Percentiles rank a stretch among this genome's conserved stretches.
Evolutionary conservation across 2,329 filamentous ascomycete species (phyloP).

Genomic region (Huntiella moniliformis): DNA sequence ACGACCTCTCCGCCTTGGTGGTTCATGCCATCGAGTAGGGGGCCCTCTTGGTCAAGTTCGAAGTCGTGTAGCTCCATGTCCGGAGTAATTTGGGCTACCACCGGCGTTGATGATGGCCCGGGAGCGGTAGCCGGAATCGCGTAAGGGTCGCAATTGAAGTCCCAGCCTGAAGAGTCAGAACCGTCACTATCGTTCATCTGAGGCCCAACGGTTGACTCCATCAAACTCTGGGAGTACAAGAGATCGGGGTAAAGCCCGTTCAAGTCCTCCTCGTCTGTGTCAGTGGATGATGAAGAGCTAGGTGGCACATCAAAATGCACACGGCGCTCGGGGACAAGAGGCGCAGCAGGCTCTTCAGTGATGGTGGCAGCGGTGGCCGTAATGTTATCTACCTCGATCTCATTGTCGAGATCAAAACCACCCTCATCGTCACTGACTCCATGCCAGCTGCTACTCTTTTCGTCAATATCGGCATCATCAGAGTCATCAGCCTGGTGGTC

Average conservation of each 20-base stretch:
- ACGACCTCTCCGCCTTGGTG: conserved; percentile 13
- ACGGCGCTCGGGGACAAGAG: conserved; percentile 31
- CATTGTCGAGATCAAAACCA: conserved; percentile 18
- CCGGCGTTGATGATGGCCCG: no score
- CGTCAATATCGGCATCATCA: conserved; percentile 7
- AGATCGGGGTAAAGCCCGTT: conserved; percentile 58
- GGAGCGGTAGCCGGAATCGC: conserved; percentile 4
- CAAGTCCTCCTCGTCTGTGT: conserved; percentile 32
- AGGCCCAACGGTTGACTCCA: conserved; percentile 52
- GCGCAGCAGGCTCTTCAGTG: neutral
- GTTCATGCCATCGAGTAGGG: conserved; percentile 19
- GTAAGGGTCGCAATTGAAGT: conserved; percentile 31
- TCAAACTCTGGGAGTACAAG: conserved; percentile 59
- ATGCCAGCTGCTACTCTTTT: conserved; percentile 8
- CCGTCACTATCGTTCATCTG: conserved; percentile 49
- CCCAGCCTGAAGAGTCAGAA: conserved; percentile 43
- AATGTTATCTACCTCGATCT: conserved; percentile 5
- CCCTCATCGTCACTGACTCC: conserved; percentile 6
- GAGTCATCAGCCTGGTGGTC: conserved; percentile 3
- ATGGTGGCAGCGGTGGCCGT: neutral
- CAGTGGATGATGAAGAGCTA: conserved; percentile 44
- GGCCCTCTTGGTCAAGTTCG: neutral
- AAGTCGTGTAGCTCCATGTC: neutral
- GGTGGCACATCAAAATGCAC: conserved; percentile 55
- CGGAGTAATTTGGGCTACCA: conserved; percentile 22